Evolutionary conservation across 306 rosid species (phyloP), one percentile per base, ranked within the genome.

Genomic region (Gleditsia sinensis): DNA sequence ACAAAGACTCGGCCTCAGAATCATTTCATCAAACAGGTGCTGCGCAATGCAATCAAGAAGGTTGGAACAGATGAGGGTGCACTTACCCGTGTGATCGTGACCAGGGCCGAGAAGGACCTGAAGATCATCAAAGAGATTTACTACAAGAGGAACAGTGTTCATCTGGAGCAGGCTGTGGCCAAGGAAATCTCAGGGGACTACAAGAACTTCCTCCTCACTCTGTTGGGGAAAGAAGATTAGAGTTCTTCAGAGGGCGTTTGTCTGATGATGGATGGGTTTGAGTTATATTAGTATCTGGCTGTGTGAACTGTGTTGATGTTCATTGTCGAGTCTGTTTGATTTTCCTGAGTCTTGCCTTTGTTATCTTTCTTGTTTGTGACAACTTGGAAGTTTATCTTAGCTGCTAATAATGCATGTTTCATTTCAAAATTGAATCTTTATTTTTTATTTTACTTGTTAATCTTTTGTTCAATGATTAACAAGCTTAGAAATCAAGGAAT

Each of bases 51-150:
- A 0, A 50, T 94, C 5, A 87, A 88, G 73, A 64, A 3, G 30
- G 14, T 7, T 0, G 98, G 94, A 58, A 83, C 84, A 0, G 90
- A 90, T 36, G 96, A 94, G 63, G 98, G 90, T 16, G 90, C 85
- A 33, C 53, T 94, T 55, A 91, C 90, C 5, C 89, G 96, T 3
- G 97, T 90, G 84, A 83, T 94, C 3, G 97, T 94, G 34, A 81
- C 88, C 0, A 85, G 98, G 71, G 91, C 98, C 7, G 98, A 94
- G 86, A 94, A 72, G 81, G 98, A 94, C 55, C 7, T 94, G 88
- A 82, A 54, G 78, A 71, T 42, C 33, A 90, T 94, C 51, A 87
- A 85, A 77, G 96, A 88, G 40, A 46, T 81, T 40, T 94, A 89
- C 60, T 85, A 81, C 85, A 88, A 90, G 91, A 87, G 94, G 72